Base-by-base conservation (phyloP, 495 filamentous ascomycete species). In the Clavariopsis aquatica region DNA sequence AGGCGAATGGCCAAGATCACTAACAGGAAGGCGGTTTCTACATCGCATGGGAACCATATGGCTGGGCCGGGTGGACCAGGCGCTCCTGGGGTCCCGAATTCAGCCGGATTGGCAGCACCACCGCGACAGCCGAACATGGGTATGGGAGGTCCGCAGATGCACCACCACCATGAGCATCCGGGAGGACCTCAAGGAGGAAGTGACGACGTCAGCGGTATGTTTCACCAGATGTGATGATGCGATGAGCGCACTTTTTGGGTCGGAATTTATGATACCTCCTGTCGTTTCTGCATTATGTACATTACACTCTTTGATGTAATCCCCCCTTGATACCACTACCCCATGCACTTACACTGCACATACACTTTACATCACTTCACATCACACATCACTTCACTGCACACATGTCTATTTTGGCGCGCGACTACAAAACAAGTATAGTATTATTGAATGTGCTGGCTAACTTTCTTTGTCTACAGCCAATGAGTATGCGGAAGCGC, bases 141-240 rank as follows among this genome's bases (percentile, higher is more conserved):
- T 69, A 89, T 92, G 83, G 83, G 81, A 78, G 85, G 77, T 62
- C 80, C 83, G 26, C 85, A 86, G 73, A 77, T 88, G 65, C 89
- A 90, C 66, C 89, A 92, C 73, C 92, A 94, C 75, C 91, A 94
- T 75, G 83, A 84, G 52, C 89, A 92, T 74, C 85, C 81, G 41
- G 88, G 91, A 72, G 83, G 76, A 70, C 79, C 83, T 69, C 82
- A 84, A 73, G 84, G 86, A 72, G 84, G 85, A 70, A 83, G 84
- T 73, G 92, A 94, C 69, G 92, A 95, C 82, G 91, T 94, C 81
- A 85, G 82, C 81, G 90, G 93, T 91, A 96, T 96, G 92, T 93
- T 78, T 72, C 75, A 76, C 70, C 76, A 75, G 62, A 76, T 78
- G 74, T 78, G 69, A 77, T 70, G 61, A 45, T 90, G 81, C 52